A percentile compares a stretch with the other conserved stretches of the same genome.
Conservation (phyloP, 305 asterid species). For the Solanum hybrid region DNA sequence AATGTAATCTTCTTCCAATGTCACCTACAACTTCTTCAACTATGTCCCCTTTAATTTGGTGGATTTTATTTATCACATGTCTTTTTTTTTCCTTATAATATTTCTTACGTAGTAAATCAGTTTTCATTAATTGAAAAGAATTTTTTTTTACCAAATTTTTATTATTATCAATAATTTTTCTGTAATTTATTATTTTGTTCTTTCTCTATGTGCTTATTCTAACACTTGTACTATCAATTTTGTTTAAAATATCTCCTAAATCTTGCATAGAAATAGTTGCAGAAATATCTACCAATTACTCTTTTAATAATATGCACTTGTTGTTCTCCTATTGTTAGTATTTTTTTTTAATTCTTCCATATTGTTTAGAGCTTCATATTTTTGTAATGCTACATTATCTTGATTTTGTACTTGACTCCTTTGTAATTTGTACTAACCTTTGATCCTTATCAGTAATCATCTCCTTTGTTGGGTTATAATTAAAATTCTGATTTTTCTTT, state of each 20-base stretch:
- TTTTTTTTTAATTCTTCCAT: background rate
- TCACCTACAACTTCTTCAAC: background rate
- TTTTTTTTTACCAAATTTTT: background rate
- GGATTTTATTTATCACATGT: background rate
- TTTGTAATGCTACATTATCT: no score
- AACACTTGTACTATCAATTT: background rate
- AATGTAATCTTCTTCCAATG: no score
- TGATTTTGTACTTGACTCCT: no score
- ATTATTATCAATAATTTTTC: no score
- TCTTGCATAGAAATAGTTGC: background rate
- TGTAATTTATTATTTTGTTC: no score
- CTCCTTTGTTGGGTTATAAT: no score
- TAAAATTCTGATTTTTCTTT: no score
- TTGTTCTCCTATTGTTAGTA: no score
- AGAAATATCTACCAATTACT: background rate
- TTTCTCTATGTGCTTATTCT: background rate
- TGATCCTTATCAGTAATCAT: no score
- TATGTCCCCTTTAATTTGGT: background rate
- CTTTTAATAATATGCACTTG: background rate
- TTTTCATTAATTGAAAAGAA: no score
- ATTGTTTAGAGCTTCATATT: background rate
- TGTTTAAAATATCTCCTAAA: background rate
- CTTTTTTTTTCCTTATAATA: no score
- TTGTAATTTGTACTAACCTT: no score
- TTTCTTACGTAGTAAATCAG: background rate